Evolutionary conservation across 2,329 filamentous ascomycete genomes (phyloP), one percentile per base, ranked within the genome.

Genomic region (Aspergillus quadricinctus): DNA sequence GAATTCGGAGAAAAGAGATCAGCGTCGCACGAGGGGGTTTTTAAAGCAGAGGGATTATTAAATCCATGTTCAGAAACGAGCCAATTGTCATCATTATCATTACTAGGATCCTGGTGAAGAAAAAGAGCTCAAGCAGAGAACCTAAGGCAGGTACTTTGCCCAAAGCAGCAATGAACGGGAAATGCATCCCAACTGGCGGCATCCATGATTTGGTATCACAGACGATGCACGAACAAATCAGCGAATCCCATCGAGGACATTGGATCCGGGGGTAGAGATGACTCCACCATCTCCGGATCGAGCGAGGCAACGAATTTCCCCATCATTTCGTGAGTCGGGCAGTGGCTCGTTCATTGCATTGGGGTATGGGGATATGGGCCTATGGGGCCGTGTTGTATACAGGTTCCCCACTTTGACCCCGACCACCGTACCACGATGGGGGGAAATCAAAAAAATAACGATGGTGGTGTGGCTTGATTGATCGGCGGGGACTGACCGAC

Each of bases 261-360:
- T 35, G 27, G 49, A 21, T 19, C 21, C 41, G 51, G 49, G 28
- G 46, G 8, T 31, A 31, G 29, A 40, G 25, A 43, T 27, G 46
- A 17, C 54, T 58, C 58, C 57, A 61, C 57, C 51, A 54, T 60
- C 60, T 60, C 61, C 61, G 61, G 61, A 63, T 67, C 52, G 54
- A 54, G 52, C 25, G 49, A 52, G 37, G 37, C 37, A 49, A 46
- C 9, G 19, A 19, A 21, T 29, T 50, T 48, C 49, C 46, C 53
- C 49, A 52, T 45, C 29, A 48, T 52, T 49, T 54, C 56, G 29
- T 48, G 49, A 57, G 49, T 35, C 29, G 40, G 31, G 28, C 11
- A n/a, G 6, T 46, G 23, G 29, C 43, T 27, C 40, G 40, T 21
- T 28, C 43, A 21, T 17, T 40, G 41, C 21, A 45, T 45, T 45